Base-by-base conservation (phyloP, 1,284 basidiomycete species). In the Ceratobasidium sp. region DNA sequence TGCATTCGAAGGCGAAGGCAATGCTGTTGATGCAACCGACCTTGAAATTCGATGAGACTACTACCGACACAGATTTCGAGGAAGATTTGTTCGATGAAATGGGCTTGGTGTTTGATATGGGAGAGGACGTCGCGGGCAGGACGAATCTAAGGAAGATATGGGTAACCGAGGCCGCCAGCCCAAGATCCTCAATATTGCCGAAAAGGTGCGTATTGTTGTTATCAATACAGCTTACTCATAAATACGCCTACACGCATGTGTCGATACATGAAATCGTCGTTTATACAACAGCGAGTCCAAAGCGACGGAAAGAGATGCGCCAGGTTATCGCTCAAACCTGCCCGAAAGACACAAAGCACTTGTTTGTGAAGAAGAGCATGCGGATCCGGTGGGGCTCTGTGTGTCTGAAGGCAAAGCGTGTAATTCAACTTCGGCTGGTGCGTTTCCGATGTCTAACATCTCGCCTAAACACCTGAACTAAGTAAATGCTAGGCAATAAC, bases 231-330 rank as follows among this genome's bases (percentile, higher is more conserved):
- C 6, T 32, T 11, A 17, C 9, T 61, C 15, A 29, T 32, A 19
- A 29, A 29, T 13, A 11, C 9, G 19, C n/a, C 8, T 56, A 61
- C 19, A 37, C 25, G 9, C 34, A 61, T 29, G 25, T 29, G 25
- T 29, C 25, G 57, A n/a, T 61, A 61, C 57, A 61, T n/a, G 57
- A 61, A 29, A 61, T 61, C 15, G 34, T 61, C 7, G 22, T 37
- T 6, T 61, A 61, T 34, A 9, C 32, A 19, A 32, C 25, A 17
- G 57, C 57, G 15, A 37, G 57, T 37, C 57, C 57, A 6, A 61
- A 61, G 57, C 57, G 57, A 34, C 57, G 57, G 19, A 61, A 61
- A n/a, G 32, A 61, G 19, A 11, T 61, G 6, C 57, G 19, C 9
- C 7, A 32, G 32, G 29, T 29, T 37, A 61, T 61, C 29, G 19